Percentiles rank a stretch among this genome's conserved stretches.
Evolutionary conservation across 176 grass and related monocot genomes (phyloP).

Genomic region (Oryza brachyantha): DNA sequence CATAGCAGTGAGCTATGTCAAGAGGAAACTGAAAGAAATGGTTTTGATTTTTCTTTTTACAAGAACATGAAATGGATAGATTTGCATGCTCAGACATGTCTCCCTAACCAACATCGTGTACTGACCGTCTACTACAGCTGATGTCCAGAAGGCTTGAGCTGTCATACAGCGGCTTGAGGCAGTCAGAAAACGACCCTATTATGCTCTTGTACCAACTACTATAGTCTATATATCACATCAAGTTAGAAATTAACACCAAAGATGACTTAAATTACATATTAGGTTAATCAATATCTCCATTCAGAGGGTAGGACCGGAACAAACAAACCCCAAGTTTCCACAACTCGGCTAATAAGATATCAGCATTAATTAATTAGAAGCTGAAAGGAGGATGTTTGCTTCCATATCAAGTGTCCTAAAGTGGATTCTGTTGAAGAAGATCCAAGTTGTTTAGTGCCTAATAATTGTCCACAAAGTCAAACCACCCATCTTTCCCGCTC

Average conservation of each 20-base stretch:
- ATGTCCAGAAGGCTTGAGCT: neutral
- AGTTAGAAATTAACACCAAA: neutral
- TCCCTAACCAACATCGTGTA: neutral
- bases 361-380: constrained; percentile 17
- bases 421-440: constrained; percentile 37
- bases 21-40: neutral
- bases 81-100: neutral
- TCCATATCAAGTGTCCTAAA: constrained; percentile 41
- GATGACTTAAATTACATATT: neutral
- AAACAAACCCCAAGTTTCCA: neutral
- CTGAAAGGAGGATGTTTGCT: constrained; percentile 12
- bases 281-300: neutral
- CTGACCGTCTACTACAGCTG: neutral
- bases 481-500: neutral
- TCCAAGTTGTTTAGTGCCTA: constrained; percentile 19
- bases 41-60: neutral
- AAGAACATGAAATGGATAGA: neutral
- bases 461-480: constrained; percentile 44
- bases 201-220: neutral
- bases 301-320: neutral
- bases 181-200: neutral
- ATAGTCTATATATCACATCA: neutral
- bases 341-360: constrained; percentile 14
- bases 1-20: neutral
- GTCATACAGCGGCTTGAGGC: neutral